Evolutionary conservation across 2,329 filamentous ascomycete genomes (phyloP).

Genomic region (Monascus ruber): DNA sequence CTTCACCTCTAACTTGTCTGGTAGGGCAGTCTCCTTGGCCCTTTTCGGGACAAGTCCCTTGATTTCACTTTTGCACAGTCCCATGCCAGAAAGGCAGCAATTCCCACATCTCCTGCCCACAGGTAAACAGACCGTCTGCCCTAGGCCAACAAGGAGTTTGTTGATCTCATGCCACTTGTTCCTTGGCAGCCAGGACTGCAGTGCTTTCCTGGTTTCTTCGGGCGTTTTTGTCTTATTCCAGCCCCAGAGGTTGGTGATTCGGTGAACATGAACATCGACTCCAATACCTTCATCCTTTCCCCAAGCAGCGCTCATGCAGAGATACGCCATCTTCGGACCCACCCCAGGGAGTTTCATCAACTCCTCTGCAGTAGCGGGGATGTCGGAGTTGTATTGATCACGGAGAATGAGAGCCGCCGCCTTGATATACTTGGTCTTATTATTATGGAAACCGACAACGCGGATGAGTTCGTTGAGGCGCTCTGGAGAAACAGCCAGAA

Average conservation of each 20-base stretch:
- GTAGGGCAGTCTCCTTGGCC: slow-evolving; percentile 12
- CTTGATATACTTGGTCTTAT: slow-evolving; percentile 80
- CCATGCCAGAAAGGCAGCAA: slow-evolving; percentile 65
- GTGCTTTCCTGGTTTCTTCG: slow-evolving; percentile 64
- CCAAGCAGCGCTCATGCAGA: slow-evolving; percentile 71
- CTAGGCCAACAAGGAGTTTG: slow-evolving; percentile 73
- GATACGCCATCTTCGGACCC: slow-evolving; percentile 88
- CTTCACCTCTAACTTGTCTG: slow-evolving; percentile 5
- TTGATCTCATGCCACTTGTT: slow-evolving; percentile 92
- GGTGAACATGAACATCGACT: slow-evolving; percentile 89
- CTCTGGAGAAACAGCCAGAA: slow-evolving; percentile 59
- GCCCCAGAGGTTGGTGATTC: slow-evolving; percentile 87
- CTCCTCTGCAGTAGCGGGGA: slow-evolving; percentile 65
- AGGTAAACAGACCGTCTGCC: slow-evolving; percentile 75
- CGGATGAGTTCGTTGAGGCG: slow-evolving; percentile 63
- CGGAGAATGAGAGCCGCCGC: slow-evolving; percentile 60
- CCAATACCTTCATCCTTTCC: slow-evolving; percentile 65
- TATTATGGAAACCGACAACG: slow-evolving; percentile 87
- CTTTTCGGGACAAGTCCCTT: slow-evolving; percentile 50
- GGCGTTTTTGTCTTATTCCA: slow-evolving; percentile 76
- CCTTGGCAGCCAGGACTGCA: slow-evolving; percentile 72
- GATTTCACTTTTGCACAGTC: slow-evolving; percentile 65
- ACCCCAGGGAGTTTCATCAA: slow-evolving; percentile 73
- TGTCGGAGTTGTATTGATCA: slow-evolving; percentile 61
- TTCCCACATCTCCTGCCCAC: slow-evolving; percentile 72